Base-by-base conservation (phyloP, 495 filamentous ascomycete genomes). In the Xylaria castorea region DNA sequence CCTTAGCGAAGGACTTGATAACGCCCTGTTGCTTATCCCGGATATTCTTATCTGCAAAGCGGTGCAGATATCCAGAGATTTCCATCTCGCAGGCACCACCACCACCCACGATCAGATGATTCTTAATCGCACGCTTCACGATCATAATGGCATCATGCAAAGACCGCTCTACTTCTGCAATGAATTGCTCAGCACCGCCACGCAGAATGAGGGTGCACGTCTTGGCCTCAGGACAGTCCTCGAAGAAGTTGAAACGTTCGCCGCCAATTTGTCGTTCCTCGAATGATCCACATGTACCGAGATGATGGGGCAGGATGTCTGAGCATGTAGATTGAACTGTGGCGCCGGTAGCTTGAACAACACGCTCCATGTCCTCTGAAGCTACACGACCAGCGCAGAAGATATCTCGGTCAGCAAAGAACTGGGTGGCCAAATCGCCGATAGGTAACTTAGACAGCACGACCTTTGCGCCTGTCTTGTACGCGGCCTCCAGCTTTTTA, bases 101-200 rank as follows among this genome's bases (percentile, higher is more conserved):
- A 71, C 96, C 96, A 34, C 95, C 96, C 42, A 99, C 96, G 76
- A 99, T 97, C 75, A 89, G 92, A 73, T 91, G 91, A 84, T 98
- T 95, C 85, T 92, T 92, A 80, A 98, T 92, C 36, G 95, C 93
- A 61, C 97, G 94, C 87, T 97, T 98, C 74, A 99, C 96, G 74
- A 99, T 96, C 96, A 99, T 99, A 85, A 99, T 97, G 53, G 95
- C 96, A 80, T 99, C 96, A 83, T 99, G 96, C 70, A 99, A 87
- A 80, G 93, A 97, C 51, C 96, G 91, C 86, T 99, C 96, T 0
- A 98, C 95, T 81, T 99, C 96, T 53, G 96, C 96, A 77, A 99
- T 98, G 86, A 99, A 98, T 81, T 99, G 96, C 86, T 98, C 96
- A 36, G 96, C 96, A 65, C 96, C 96, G 76, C 96, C 96, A 80